These are phyloP conservation scores for Fusarium falciforme DNA, from an alignment of 2,329 filamentous ascomycete genomes.

Conservation along the genomic window DNA sequence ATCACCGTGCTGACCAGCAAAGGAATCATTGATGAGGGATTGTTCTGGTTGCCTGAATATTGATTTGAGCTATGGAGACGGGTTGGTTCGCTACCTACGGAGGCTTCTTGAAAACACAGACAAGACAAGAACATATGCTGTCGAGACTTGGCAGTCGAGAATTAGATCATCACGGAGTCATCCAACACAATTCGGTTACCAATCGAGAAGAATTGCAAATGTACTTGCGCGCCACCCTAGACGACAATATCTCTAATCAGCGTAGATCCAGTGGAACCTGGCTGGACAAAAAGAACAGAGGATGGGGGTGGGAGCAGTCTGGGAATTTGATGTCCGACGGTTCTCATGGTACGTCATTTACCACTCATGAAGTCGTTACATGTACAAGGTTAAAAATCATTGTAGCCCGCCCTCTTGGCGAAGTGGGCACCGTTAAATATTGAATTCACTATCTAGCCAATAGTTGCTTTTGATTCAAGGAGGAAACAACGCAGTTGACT, in stretches of 20 bases:
- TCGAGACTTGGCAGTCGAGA: neutral
- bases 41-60: neutral
- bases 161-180: neutral
- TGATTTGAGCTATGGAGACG: neutral
- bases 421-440: neutral
- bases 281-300: neutral
- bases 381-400: neutral
- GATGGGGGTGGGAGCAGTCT: neutral
- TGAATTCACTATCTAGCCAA: neutral
- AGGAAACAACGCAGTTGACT: neutral
- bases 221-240: neutral
- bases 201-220: neutral
- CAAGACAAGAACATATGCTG: neutral
- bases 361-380: neutral
- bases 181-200: neutral
- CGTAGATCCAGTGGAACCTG: neutral
- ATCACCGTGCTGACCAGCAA: neutral
- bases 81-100: neutral
- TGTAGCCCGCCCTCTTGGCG: neutral
- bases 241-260: neutral
- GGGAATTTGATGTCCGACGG: no score
- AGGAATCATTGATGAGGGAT: neutral
- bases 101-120: neutral
- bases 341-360: neutral
- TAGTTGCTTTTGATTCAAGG: neutral